Conservation (phyloP, 2,329 filamentous ascomycete genomes). For the Berkeleyomyces basicola region DNA sequence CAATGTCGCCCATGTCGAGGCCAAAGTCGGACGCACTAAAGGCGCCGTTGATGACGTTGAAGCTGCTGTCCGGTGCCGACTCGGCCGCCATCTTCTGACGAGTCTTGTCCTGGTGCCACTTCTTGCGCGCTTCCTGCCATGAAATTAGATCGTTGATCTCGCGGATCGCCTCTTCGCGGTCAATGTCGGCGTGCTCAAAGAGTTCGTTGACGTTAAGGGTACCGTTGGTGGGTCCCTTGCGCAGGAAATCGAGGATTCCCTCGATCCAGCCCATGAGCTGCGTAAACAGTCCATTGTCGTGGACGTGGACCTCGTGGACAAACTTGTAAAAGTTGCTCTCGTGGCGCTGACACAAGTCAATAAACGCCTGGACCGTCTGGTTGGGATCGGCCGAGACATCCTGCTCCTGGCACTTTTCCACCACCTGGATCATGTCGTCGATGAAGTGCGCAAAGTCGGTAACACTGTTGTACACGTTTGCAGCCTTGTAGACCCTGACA, state of each 20-base stretch:
- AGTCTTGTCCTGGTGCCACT: conserved; percentile 97
- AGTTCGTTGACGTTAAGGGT: conserved; percentile 89
- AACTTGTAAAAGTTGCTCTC: conserved; percentile 98
- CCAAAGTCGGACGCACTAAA: conserved; percentile 83
- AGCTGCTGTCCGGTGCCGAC: conserved; percentile 24
- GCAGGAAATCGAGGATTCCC: conserved; percentile 81
- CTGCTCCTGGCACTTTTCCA: conserved; percentile 48
- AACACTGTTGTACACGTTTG: conserved; percentile 93
- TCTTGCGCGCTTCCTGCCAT: conserved; percentile 92
- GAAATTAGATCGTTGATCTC: conserved; percentile 78
- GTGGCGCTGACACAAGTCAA: conserved; percentile 86
- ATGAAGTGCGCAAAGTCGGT: conserved; percentile 90
- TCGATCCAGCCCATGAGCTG: conserved; percentile 97
- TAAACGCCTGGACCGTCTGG: conserved; percentile 94
- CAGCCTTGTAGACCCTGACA: conserved; percentile 93
- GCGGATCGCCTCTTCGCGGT: conserved; percentile 52
- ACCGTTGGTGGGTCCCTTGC: conserved; percentile 69
- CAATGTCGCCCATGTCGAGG: conserved; percentile 67
- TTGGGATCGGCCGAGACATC: conserved; percentile 93
- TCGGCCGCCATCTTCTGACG: conserved; percentile 97
- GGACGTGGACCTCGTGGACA: conserved; percentile 90
- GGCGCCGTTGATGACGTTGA: conserved; percentile 33
- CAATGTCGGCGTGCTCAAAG: conserved; percentile 58
- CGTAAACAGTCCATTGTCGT: conserved; percentile 92
- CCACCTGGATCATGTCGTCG: conserved; percentile 75